Evolutionary conservation across 306 rosid species (phyloP), one percentile per base, ranked within the genome.

Genomic region (Rubus parviflorus): DNA sequence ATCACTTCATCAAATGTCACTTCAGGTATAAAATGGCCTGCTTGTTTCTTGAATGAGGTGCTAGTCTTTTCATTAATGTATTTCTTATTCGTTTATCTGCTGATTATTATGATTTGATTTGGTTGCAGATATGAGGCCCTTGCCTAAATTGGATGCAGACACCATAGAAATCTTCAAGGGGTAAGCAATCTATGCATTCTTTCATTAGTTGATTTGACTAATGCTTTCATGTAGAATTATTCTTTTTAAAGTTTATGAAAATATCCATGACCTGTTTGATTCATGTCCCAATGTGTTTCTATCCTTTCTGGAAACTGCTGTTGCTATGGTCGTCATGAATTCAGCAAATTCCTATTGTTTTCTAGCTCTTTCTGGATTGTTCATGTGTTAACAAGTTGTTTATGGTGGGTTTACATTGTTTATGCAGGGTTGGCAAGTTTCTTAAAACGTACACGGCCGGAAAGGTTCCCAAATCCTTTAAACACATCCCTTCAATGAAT

Each of bases 391-490:
- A 73, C 42, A 14, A 15, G 20, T 51, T 23, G 61, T 60, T 30
- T 56, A 54, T 80, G 70, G 38, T 77, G 65, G 74, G 9, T 43
- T 53, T 43, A 48, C 53, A 37, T 25, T 68, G 14, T 61, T 17
- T 8, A 23, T 80, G 87, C 85, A 94, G 97, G 49, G 89, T 95
- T 76, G 97, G 91, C 53, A 80, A 78, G 51, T 82, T 79, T 80
- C 95, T 95, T 56, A 87, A 83, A 80, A 90, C 22, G 60, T 92
- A 90, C 73, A 92, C 91, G 4, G 79, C 82, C 13, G 98, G 98
- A 4, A 88, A 85, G 87, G 70, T 95, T 42, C 98, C 98, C 72
- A 89, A 87, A 80, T 89, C 95, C 62, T 85, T 95, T 74, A 95
- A 95, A 72, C 88, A 74, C 83, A 90, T 95, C 65, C 88, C 97